A percentile compares a stretch with the other conserved stretches of the same genome.
phyloP scores from a whole-genome alignment of 2,329 filamentous ascomycete genomes.

The Penicillium sp. region DNA sequence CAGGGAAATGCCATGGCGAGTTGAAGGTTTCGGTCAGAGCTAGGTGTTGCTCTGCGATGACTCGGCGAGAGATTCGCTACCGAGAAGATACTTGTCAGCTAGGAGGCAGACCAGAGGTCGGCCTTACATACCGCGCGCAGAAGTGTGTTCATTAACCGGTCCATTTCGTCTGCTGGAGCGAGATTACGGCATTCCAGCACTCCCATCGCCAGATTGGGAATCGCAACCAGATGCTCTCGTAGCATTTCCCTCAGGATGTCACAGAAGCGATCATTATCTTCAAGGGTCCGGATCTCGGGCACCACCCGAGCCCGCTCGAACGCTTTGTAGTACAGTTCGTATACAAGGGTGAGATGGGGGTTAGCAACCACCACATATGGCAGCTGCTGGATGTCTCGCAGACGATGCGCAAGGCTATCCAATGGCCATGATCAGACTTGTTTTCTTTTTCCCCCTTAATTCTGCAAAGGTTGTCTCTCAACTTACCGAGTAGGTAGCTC shows the following conservation, averaged over 20 bases:
- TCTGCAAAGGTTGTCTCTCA: background rate
- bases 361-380: conserved; percentile 98
- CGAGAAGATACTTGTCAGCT: conserved; percentile 9
- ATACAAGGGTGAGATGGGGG: conserved; percentile 86
- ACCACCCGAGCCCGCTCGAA: conserved; percentile 87
- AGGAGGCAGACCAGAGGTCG: background rate
- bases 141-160: conserved; percentile 93
- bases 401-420: conserved; percentile 77
- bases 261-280: conserved; percentile 89
- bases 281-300: conserved; percentile 75
- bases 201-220: conserved; percentile 90
- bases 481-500: conserved; percentile 79
- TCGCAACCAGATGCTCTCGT: conserved; percentile 85
- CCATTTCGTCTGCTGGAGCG: conserved; percentile 76
- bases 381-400: conserved; percentile 94
- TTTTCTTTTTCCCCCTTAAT: background rate
- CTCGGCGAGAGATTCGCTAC: conserved; percentile 86
- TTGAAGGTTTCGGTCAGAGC: conserved; percentile 93
- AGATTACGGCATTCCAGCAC: conserved; percentile 84
- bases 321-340: conserved; percentile 94
- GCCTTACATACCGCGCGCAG: conserved; percentile 69
- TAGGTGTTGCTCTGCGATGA: conserved; percentile 96
- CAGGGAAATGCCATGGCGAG: conserved; percentile 82
- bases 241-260: conserved; percentile 74
- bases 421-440: background rate